Conservation (phyloP, 345 rosid species). For the Populus deltoides region DNA sequence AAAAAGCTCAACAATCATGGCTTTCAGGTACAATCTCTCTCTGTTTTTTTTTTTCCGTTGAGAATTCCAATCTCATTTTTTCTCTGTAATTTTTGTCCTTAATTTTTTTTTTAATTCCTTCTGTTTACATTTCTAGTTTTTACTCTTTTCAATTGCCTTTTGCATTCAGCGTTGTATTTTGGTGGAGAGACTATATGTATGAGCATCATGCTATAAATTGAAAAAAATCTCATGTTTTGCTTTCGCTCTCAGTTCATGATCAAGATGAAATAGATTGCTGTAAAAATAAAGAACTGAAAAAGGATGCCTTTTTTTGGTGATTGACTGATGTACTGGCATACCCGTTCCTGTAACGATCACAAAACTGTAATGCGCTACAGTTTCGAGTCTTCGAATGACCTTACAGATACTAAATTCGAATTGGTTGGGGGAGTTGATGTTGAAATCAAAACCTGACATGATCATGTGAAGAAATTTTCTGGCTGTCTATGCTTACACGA, state of each 20-base stretch:
- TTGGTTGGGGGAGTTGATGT: neutral
- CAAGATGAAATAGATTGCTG: neutral
- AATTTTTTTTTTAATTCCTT: neutral
- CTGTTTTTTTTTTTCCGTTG: neutral
- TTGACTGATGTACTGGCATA: neutral
- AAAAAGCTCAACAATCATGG: slow-evolving; percentile 80
- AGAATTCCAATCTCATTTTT: neutral
- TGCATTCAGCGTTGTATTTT: neutral
- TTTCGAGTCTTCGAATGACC: neutral
- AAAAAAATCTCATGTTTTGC: neutral
- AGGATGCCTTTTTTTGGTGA: neutral
- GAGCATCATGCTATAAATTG: neutral
- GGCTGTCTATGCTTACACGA: neutral
- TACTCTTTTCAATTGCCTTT: neutral
- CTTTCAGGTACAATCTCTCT: slow-evolving; percentile 53
- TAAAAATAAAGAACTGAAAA: neutral
- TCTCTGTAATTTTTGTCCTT: neutral
- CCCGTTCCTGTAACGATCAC: neutral
- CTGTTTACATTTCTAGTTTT: no score
- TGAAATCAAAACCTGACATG: neutral
- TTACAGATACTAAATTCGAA: neutral
- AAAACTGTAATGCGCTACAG: neutral
- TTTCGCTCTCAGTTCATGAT: neutral
- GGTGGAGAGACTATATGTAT: neutral
- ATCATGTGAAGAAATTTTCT: neutral